Conservation (phyloP, 768 basidiomycete species). For the Kwoniella heveanensis region DNA sequence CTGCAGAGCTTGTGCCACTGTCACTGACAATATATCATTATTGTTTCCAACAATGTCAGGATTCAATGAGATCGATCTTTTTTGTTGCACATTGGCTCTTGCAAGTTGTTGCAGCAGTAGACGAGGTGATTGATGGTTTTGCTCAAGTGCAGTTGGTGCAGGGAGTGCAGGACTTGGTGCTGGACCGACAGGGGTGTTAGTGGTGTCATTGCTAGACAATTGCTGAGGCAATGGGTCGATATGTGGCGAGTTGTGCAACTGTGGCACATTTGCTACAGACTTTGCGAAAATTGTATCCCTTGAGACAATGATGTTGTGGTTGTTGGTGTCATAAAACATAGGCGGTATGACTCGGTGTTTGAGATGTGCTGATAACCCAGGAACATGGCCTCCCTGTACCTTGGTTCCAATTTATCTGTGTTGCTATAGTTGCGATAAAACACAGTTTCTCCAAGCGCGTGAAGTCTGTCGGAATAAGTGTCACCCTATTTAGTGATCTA, state of each 20-base stretch:
- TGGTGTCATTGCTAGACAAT: neutral
- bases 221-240: neutral
- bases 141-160: neutral
- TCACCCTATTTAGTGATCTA: too few species aligned
- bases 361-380: neutral
- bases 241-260: neutral
- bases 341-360: neutral
- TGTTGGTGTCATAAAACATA: neutral
- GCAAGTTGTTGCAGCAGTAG: conserved; percentile 1
- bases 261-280: neutral
- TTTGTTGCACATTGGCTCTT: neutral
- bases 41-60: neutral
- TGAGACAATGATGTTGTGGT: conserved; percentile 1
- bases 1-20: neutral
- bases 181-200: neutral
- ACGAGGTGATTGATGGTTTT: neutral
- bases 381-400: conserved; percentile 1
- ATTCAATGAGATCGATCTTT: neutral
- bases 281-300: conserved; percentile 2
- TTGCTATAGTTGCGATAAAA: neutral
- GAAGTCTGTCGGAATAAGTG: neutral
- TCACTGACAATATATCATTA: neutral
- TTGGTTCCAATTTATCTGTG: neutral
- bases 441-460: neutral
- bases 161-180: neutral